Conservation (phyloP, 768 basidiomycete genomes). For the Trametes villosa region DNA sequence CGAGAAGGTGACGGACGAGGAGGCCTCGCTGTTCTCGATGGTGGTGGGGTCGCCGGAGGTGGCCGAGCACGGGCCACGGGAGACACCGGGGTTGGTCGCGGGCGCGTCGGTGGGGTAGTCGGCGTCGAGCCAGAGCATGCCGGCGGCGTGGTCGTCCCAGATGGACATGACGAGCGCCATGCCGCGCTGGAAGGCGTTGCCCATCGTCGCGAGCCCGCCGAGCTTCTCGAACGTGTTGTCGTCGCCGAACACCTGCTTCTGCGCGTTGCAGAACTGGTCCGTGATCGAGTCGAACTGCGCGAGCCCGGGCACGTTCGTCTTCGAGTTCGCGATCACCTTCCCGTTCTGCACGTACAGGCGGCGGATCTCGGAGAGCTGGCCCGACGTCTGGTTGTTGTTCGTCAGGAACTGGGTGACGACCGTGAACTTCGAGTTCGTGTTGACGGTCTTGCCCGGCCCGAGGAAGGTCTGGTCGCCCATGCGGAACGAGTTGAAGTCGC, state of each 20-base stretch:
- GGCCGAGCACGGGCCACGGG: constrained; percentile 55
- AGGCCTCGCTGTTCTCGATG: constrained; percentile 44
- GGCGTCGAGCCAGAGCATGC: constrained; percentile 34
- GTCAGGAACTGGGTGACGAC: constrained; percentile 65
- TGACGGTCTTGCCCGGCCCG: constrained; percentile 51
- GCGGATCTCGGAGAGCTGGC: constrained; percentile 56
- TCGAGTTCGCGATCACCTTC: constrained; percentile 55
- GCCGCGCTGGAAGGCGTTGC: constrained; percentile 42
- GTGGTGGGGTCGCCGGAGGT: constrained; percentile 49
- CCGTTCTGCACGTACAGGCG: constrained; percentile 61
- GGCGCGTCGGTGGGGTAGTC: constrained; percentile 31
- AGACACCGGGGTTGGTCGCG: constrained; percentile 46
- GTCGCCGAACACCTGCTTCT: constrained; percentile 52
- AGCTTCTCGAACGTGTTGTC: constrained; percentile 45
- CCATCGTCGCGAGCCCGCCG: constrained; percentile 46
- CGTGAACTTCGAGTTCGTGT: constrained; percentile 53
- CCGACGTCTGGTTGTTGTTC: constrained; percentile 46
- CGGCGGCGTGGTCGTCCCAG: constrained; percentile 59
- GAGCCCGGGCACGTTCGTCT: constrained; percentile 50
- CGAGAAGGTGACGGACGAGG: constrained; percentile 53
- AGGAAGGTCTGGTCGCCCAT: constrained; percentile 54
- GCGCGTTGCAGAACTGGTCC: constrained; percentile 49
- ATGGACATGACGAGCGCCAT: constrained; percentile 54
- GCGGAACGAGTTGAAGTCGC: constrained; percentile 68
- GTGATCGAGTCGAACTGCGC: constrained; percentile 51